Conservation (phyloP, 2,329 filamentous ascomycete species). For the Cryphonectria carpinicola region DNA sequence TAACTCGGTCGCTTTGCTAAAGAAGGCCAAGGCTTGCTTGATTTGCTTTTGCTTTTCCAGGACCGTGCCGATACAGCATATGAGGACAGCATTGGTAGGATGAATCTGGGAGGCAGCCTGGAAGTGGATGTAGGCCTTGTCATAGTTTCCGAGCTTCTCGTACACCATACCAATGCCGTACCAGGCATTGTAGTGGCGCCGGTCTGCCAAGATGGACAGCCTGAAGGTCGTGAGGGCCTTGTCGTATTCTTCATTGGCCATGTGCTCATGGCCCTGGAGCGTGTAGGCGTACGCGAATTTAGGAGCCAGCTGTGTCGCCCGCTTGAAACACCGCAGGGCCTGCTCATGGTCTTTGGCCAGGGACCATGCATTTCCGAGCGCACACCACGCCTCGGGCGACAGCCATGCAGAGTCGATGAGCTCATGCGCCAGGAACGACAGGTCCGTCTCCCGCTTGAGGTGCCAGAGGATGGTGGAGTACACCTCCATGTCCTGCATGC, state of each 20-base stretch:
- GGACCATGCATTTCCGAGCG: constrained; percentile 92
- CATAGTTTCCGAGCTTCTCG: constrained; percentile 87
- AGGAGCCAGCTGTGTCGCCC: constrained; percentile 87
- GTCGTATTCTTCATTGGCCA: constrained; percentile 95
- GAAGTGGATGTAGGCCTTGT: constrained; percentile 91
- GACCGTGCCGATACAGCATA: constrained; percentile 89
- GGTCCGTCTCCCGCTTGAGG: constrained; percentile 85
- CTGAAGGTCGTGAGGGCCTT: constrained; percentile 89
- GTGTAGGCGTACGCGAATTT: constrained; percentile 96
- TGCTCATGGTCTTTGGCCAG: constrained; percentile 91
- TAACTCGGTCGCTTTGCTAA: constrained; percentile 79
- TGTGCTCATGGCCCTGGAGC: constrained; percentile 92
- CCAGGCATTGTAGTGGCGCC: constrained; percentile 96
- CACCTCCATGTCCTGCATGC: constrained; percentile 93
- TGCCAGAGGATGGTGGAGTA: constrained; percentile 99
- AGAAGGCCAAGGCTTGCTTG: constrained; percentile 77
- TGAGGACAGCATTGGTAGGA: constrained; percentile 87
- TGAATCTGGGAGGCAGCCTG: constrained; percentile 87
- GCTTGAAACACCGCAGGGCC: constrained; percentile 90
- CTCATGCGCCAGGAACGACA: constrained; percentile 91
- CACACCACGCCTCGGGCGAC: constrained; percentile 95
- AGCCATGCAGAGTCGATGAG: constrained; percentile 85
- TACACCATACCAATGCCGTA: constrained; percentile 86
- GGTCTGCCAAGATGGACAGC: constrained; percentile 81
- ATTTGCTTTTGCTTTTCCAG: constrained; percentile 87